Conservation (phyloP, 495 filamentous ascomycete species). For the Xylaria palmicola region DNA sequence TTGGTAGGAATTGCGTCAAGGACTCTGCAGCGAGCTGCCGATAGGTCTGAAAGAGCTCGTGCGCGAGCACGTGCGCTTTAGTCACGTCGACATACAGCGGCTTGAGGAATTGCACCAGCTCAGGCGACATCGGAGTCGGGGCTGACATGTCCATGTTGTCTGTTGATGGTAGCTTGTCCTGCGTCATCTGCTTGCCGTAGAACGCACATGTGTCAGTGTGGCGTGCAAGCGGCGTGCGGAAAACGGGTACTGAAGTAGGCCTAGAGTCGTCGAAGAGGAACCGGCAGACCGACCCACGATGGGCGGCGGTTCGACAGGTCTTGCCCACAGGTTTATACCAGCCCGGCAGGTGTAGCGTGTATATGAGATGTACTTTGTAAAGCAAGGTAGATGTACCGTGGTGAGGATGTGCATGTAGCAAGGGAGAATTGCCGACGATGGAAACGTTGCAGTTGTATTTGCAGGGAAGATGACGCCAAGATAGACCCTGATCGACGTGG, state of each 20-base stretch:
- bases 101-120: conserved; percentile 42
- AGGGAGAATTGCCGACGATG: conserved; percentile 31
- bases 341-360: neutral
- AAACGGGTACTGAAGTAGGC: neutral
- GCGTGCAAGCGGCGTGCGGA: neutral
- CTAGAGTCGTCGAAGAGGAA: too few relatives aligned
- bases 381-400: neutral
- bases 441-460: conserved; percentile 35
- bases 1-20: conserved; percentile 71
- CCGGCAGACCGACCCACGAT: neutral
- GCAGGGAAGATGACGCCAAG: conserved; percentile 22
- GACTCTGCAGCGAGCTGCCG: conserved; percentile 63
- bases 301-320: neutral
- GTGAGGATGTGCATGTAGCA: conserved; percentile 16
- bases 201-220: neutral
- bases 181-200: conserved; percentile 8
- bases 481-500: conserved; percentile 4
- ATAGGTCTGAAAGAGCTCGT: conserved; percentile 61
- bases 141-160: conserved; percentile 11
- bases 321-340: neutral
- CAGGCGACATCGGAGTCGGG: conserved; percentile 23
- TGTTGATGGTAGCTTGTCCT: neutral
- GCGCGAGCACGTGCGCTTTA: conserved; percentile 59
- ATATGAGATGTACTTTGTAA: neutral
- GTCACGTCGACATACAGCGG: conserved; percentile 44